These are phyloP conservation scores for Macrolepiota dolichaula DNA, from an alignment of 768 basidiomycete species.

Conservation along the genomic window DNA sequence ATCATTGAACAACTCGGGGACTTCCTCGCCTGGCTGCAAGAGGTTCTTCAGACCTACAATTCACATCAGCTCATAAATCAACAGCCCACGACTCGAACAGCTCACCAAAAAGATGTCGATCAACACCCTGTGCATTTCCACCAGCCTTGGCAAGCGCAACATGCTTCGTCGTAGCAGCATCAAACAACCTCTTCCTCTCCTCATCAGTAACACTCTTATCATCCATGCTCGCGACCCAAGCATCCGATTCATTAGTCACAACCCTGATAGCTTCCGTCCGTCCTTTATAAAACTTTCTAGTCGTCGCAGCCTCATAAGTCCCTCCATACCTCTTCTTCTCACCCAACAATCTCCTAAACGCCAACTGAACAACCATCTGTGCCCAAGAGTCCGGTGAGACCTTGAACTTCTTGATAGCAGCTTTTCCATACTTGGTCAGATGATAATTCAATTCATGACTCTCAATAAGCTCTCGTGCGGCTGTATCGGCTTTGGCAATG, in stretches of 20 bases:
- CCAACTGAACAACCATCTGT: constrained; percentile 89
- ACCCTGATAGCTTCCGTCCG: constrained; percentile 93
- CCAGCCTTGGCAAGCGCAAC: constrained; percentile 61
- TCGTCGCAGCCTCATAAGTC: constrained; percentile 94
- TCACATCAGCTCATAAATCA: neutral
- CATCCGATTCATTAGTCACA: constrained; percentile 71
- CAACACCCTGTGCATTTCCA: constrained; percentile 71
- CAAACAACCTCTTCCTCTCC: constrained; percentile 51
- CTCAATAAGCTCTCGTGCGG: constrained; percentile 54
- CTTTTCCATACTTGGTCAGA: constrained; percentile 79
- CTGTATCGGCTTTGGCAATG: constrained; percentile 53
- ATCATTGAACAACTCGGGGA: constrained; percentile 74
- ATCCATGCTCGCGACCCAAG: constrained; percentile 77
- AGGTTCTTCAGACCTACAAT: constrained; percentile 66
- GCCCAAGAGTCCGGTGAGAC: constrained; percentile 96
- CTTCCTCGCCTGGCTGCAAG: constrained; percentile 54
- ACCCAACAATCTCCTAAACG: constrained; percentile 70
- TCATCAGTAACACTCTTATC: constrained; percentile 35
- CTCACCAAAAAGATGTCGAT: constrained; percentile 84
- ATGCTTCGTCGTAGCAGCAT: constrained; percentile 62
- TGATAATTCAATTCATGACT: constrained; percentile 62
- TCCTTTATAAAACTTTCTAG: constrained; percentile 84
- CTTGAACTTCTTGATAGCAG: constrained; percentile 79
- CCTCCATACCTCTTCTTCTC: constrained; percentile 58
- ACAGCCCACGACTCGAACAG: neutral